A percentile compares a stretch with the other conserved stretches of the same genome.
Conservation (phyloP, 2,329 filamentous ascomycete species). For the Fusarium sulawesiense region DNA sequence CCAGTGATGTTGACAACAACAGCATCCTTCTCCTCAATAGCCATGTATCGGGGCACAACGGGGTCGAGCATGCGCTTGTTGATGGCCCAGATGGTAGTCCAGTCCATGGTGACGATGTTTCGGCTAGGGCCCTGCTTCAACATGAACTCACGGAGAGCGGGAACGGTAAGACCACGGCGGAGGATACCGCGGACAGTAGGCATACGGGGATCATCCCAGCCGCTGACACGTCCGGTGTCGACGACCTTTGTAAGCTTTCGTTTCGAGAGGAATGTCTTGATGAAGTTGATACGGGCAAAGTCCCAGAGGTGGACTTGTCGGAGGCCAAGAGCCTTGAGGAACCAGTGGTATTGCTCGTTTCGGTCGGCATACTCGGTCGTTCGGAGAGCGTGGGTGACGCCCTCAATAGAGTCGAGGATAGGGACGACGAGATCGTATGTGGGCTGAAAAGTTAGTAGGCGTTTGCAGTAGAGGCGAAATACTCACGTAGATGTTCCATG, state of each 20-base stretch:
- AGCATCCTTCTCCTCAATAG: constrained; percentile 75
- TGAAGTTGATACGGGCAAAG: constrained; percentile 86
- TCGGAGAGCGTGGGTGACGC: constrained; percentile 83
- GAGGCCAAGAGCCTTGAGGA: constrained; percentile 78
- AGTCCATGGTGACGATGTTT: constrained; percentile 87
- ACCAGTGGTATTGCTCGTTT: constrained; percentile 89
- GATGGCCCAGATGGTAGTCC: constrained; percentile 77
- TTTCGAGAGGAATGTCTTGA: constrained; percentile 85
- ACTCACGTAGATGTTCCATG: constrained; percentile 79
- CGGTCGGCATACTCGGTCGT: constrained; percentile 91
- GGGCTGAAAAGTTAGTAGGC: constrained; percentile 56
- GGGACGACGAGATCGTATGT: constrained; percentile 90
- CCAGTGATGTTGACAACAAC: constrained; percentile 79
- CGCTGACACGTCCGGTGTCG: constrained; percentile 78
- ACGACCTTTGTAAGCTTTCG: constrained; percentile 88
- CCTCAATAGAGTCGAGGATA: constrained; percentile 82
- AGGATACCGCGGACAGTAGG: constrained; percentile 84
- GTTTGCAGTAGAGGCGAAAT: no score
- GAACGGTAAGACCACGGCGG: constrained; percentile 81
- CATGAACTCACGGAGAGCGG: constrained; percentile 85
- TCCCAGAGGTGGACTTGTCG: constrained; percentile 87
- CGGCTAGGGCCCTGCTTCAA: constrained; percentile 85
- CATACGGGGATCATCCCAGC: constrained; percentile 90
- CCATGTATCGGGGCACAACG: constrained; percentile 77
- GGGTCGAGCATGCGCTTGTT: constrained; percentile 90